These are phyloP conservation scores for Phoenix roebelenii DNA, from an alignment of 176 grass and related monocot species.

Conservation along the genomic window DNA sequence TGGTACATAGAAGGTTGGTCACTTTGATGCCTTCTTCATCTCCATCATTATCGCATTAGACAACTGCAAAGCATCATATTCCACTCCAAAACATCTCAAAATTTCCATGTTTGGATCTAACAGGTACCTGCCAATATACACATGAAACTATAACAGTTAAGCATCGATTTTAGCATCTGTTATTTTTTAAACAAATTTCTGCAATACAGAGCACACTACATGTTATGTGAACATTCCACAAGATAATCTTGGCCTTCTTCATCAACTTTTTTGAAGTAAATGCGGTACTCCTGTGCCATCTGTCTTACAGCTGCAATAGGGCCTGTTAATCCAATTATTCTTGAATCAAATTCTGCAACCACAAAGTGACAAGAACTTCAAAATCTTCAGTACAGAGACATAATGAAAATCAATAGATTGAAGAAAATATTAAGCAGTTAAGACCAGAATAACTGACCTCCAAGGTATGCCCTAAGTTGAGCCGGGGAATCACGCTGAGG, in stretches of 20 bases:
- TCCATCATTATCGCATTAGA: constrained; percentile 62
- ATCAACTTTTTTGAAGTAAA: constrained; percentile 84
- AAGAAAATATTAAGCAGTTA: constrained; percentile 13
- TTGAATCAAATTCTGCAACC: constrained; percentile 70
- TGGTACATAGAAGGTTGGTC: constrained; percentile 4
- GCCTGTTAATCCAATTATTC: constrained; percentile 82
- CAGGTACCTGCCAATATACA: constrained; percentile 53
- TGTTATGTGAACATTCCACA: constrained; percentile 78
- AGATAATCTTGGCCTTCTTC: constrained; percentile 84
- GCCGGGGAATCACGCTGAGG: constrained; percentile 73
- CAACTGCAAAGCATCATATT: constrained; percentile 68
- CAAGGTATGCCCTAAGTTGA: constrained; percentile 87
- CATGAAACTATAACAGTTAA: too few relatives aligned
- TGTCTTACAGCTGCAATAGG: constrained; percentile 64
- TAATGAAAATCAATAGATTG: too few relatives aligned
- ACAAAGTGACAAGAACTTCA: constrained; percentile 22
- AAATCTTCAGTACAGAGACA: neutral
- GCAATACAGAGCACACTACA: constrained; percentile 29
- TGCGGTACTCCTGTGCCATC: constrained; percentile 83
- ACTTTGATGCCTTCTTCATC: constrained; percentile 44
- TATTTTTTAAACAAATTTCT: too few relatives aligned
- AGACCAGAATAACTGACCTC: constrained; percentile 41
- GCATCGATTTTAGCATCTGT: too few relatives aligned
- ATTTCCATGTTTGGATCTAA: constrained; percentile 86
- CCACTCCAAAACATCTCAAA: constrained; percentile 65